Evolutionary conservation across 192 early-diverging fungal species (phyloP).

Genomic region (Coemansia sp.): DNA sequence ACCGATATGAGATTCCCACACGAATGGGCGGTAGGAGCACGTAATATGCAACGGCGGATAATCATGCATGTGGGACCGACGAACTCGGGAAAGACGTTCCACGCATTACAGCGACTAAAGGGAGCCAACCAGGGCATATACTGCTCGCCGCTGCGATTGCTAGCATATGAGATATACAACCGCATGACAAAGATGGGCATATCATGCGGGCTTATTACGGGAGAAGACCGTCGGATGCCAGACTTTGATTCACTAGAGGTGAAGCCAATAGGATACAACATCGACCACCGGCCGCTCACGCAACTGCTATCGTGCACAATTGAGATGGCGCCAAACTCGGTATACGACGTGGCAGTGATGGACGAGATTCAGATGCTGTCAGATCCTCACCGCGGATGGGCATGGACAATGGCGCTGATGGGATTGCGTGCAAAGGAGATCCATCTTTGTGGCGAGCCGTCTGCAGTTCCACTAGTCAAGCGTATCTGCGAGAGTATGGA

Average conservation of each 20-base stretch:
- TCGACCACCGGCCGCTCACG: constrained; percentile 27
- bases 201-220: constrained; percentile 83
- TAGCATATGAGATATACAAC: constrained; percentile 91
- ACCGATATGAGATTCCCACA: constrained; percentile 76
- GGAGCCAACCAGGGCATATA: constrained; percentile 68
- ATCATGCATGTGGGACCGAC: constrained; percentile 95
- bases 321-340: constrained; percentile 75
- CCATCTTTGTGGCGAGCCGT: constrained; percentile 91
- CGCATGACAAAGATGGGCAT: constrained; percentile 75
- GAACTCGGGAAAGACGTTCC: constrained; percentile 95
- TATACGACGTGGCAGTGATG: constrained; percentile 82
- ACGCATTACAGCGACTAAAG: constrained; percentile 73
- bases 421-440: constrained; percentile 79
- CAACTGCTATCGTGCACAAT: constrained; percentile 75
- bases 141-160: constrained; percentile 85
- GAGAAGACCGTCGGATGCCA: constrained; percentile 77
- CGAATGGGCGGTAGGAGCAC: constrained; percentile 75
- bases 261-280: constrained; percentile 20
- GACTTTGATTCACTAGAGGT: constrained; percentile 35
- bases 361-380: constrained; percentile 98
- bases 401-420: constrained; percentile 89
- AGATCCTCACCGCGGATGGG: constrained; percentile 86
- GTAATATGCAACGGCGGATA: constrained; percentile 76
- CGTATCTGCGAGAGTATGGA: constrained; percentile 66
- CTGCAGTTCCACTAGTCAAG: constrained; percentile 78